These are phyloP conservation scores for Salix caprea DNA, from an alignment of 345 rosid genomes.

Conservation along the genomic window DNA sequence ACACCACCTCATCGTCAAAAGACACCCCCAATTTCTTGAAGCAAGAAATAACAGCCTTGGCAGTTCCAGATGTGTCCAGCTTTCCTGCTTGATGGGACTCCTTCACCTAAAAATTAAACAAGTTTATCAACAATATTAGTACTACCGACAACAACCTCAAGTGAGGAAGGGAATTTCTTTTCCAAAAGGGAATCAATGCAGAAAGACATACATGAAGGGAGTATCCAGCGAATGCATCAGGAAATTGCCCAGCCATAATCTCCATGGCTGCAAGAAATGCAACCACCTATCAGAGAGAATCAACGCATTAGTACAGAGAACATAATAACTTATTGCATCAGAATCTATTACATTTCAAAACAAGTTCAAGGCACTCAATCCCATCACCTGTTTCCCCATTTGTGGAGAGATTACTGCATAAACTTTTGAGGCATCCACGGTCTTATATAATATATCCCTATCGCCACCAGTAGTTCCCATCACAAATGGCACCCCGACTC, in stretches of 20 bases:
- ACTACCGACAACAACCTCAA: background rate
- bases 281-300: conserved; percentile 56
- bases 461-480: conserved; percentile 99
- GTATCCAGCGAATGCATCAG: conserved; percentile 93
- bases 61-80: conserved; percentile 90
- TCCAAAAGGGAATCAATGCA: background rate
- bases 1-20: conserved; percentile 62
- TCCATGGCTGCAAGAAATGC: conserved; percentile 98
- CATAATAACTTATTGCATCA: conserved; percentile 1
- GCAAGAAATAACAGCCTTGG: conserved; percentile 93
- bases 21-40: conserved; percentile 86
- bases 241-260: conserved; percentile 93
- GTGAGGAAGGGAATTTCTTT: background rate
- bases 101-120: conserved; percentile 55
- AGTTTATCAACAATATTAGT: background rate
- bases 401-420: conserved; percentile 97
- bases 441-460: conserved; percentile 53
- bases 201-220: conserved; percentile 55
- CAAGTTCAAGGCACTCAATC: background rate
- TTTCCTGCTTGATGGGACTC: conserved; percentile 94
- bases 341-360: background rate
- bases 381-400: conserved; percentile 89
- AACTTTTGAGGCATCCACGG: conserved; percentile 57
- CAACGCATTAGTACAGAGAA: conserved; percentile 16
- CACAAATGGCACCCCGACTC: conserved; percentile 93